These are phyloP conservation scores for Vitis labrusca DNA, from an alignment of 164 flowering plant genomes.

Conservation along the genomic window DNA sequence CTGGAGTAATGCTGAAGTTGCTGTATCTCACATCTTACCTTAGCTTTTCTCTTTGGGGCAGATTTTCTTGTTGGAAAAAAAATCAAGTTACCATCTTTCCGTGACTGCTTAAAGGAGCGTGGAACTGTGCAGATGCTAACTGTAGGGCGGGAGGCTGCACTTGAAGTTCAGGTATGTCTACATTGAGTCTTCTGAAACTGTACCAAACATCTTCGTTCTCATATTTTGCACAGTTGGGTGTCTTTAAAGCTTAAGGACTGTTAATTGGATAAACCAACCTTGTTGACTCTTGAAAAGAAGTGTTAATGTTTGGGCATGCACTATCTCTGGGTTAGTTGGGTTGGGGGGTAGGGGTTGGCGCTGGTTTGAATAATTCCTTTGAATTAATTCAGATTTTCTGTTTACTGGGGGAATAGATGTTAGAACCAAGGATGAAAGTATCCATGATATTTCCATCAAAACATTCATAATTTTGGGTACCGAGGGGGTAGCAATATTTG, in stretches of 20 bases:
- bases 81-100: slow-evolving; percentile 85
- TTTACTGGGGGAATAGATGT: no score
- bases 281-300: no score
- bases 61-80: slow-evolving; percentile 86
- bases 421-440: no score
- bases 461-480: no score
- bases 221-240: background rate
- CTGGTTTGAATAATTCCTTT: no score
- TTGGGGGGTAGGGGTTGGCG: no score
- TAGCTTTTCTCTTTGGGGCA: slow-evolving; percentile 60
- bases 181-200: background rate
- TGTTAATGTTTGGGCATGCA: background rate
- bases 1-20: slow-evolving; percentile 39
- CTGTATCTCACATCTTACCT: slow-evolving; percentile 32
- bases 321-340: background rate
- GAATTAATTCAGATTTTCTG: no score
- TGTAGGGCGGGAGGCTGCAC: slow-evolving; percentile 87
- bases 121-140: slow-evolving; percentile 96
- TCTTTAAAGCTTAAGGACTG: background rate
- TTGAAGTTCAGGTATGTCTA: slow-evolving; percentile 85
- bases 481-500: no score
- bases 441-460: no score
- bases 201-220: background rate
- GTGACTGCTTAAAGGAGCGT: slow-evolving; percentile 81
- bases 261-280: background rate